Evolutionary conservation across 169 alveolate species (phyloP).

Genomic region (Babesia divergens): DNA sequence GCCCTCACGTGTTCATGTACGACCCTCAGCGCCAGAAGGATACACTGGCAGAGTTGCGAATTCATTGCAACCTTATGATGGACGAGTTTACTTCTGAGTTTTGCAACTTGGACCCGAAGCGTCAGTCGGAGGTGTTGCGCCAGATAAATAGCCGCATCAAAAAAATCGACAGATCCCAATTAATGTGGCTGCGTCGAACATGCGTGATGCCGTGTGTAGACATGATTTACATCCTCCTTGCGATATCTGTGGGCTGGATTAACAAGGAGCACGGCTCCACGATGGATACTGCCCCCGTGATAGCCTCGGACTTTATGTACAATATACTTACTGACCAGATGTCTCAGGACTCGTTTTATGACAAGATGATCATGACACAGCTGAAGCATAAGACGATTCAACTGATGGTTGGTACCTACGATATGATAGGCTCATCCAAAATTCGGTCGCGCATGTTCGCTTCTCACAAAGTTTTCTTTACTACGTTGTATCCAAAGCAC

Average conservation of each 20-base stretch:
- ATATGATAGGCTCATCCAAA: constrained; percentile 6
- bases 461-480: constrained; percentile 17
- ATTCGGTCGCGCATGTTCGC: constrained; percentile 24
- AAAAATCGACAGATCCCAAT: constrained; percentile 29
- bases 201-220: constrained; percentile 43
- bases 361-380: constrained; percentile 35
- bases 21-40: constrained; percentile 52
- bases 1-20: constrained; percentile 55
- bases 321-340: constrained; percentile 44
- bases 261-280: constrained; percentile 40
- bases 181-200: constrained; percentile 54
- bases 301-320: constrained; percentile 54
- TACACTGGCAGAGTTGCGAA: constrained; percentile 55
- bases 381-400: constrained; percentile 40
- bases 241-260: constrained; percentile 38
- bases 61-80: constrained; percentile 52
- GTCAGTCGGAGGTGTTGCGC: constrained; percentile 52
- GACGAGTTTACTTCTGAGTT: constrained; percentile 63
- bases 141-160: constrained; percentile 36
- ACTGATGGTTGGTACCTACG: constrained; percentile 14
- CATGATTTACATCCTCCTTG: constrained; percentile 44
- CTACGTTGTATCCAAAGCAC: constrained; percentile 61
- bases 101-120: constrained; percentile 31
- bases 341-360: constrained; percentile 58
- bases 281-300: constrained; percentile 24